Evolutionary conservation across 23 red algal genomes (phyloP), one percentile per base, ranked within the genome.

Genomic region (Gracilaria domingensis): DNA sequence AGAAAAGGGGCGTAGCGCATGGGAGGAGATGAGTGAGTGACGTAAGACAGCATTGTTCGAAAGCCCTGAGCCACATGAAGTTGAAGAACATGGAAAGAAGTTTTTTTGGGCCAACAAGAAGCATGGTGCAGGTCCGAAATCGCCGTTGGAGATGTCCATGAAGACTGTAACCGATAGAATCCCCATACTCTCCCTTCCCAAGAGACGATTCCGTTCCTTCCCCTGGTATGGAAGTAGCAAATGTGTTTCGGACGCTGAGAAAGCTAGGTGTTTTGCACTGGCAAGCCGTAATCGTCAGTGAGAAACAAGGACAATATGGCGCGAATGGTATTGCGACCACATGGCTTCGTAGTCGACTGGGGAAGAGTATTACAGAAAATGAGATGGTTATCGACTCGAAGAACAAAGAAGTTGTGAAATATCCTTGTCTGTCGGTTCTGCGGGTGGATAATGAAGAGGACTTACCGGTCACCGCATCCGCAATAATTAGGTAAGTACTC

Each of bases 291-390:
- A 28, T 77, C 38, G 40, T 77, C 3, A 20, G 72, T 5, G 45
- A 33, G 23, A 18, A 51, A n/a, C 1, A 77, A 77, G 39, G 20
- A 26, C 2, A 20, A 25, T 49, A 3, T 35, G 11, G 40, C 9
- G 20, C 42, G 34, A 28, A 45, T 49, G 24, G n/a, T 29, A 48
- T 77, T 25, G 32, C 40, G 3, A 48, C 26, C 34, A 20, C 72
- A 34, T 77, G 72, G 42, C 38, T 77, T 77, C 42, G 72, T 8
- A 77, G 72, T 23, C 38, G 72, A 30, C 20, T 77, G 40, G 72
- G 45, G 50, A 25, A 51, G 21, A 30, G 12, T 8, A 12, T 30
- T 20, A 28, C 8, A 23, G 25, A 25, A 77, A 51, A 51, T 77
- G 25, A 20, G 23, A 30, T 49, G 20, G 72, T 77, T 30, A 77